These are phyloP conservation scores for Lactifluus echinatus DNA, from an alignment of 768 basidiomycete genomes.

Conservation along the genomic window DNA sequence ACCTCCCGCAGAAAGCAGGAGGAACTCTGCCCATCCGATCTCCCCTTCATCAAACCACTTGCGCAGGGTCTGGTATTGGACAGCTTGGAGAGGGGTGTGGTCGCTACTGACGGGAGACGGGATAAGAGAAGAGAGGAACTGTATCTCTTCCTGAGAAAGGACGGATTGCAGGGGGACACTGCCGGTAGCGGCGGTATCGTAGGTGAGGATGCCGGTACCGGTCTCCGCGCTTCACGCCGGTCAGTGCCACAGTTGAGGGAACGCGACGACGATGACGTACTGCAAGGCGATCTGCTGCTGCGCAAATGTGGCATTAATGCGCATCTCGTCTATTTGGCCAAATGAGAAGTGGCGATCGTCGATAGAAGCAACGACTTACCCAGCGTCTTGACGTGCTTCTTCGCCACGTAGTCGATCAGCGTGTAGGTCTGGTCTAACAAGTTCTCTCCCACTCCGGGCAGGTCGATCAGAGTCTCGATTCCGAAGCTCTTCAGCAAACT, in stretches of 20 bases:
- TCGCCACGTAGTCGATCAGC: constrained; percentile 14
- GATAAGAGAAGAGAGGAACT: constrained; percentile 10
- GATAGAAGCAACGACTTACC: neutral
- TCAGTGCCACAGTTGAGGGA: neutral
- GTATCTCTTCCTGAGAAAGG: constrained; percentile 14
- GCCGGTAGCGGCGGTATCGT: constrained; percentile 16
- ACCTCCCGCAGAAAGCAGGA: constrained; percentile 15
- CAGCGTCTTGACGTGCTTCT: constrained; percentile 11
- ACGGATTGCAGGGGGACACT: constrained; percentile 14
- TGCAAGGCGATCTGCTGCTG: constrained; percentile 6
- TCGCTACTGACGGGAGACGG: constrained; percentile 5
- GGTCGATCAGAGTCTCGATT: constrained; percentile 31
- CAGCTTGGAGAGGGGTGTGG: constrained; percentile 12
- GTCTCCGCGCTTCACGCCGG: neutral
- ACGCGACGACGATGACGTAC: neutral
- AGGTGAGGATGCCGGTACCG: constrained; percentile 11
- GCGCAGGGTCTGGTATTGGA: constrained; percentile 12
- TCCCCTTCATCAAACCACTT: constrained; percentile 17
- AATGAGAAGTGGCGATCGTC: neutral
- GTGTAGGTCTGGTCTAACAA: constrained; percentile 26
- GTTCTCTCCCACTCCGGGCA: constrained; percentile 39
- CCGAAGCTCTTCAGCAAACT: constrained; percentile 27
- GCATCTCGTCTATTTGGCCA: constrained; percentile 10
- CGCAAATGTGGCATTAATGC: constrained; percentile 10
- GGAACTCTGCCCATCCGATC: constrained; percentile 19